Base-by-base conservation (phyloP, 2,329 filamentous ascomycete genomes). In the Xylaria sp. region DNA sequence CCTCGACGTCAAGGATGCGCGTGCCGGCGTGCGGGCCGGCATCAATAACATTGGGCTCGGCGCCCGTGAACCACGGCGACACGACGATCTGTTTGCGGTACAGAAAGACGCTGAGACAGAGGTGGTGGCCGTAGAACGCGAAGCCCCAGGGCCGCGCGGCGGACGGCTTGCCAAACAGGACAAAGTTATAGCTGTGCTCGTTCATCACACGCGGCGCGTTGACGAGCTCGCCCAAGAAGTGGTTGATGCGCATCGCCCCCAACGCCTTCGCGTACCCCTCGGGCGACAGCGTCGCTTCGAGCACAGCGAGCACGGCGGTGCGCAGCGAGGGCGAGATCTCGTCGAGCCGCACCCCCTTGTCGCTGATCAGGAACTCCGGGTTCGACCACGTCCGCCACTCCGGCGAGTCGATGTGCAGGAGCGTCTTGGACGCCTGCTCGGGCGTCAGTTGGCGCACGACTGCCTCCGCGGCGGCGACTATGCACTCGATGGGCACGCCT, bases 21-120 rank as follows among this genome's bases (percentile, higher is more conserved):
- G 87, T 90, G 6, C 90, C 90, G 1, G 77, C 76, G 72, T 86
- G 82, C 0, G 82, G 83, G 0, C 90, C 89, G 0, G 75, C 74
- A 66, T 93, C 90, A 67, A 93, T 90, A 35, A 87, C 70, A 68
- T 93, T 92, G 0, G 91, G 91, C 75, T 94, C 91, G 0, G 91
- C 91, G 56, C 91, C 91, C 0, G 89, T 92, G 75, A 94, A 94
- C 76, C 87, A 91, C 0, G 91, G 91, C 0, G 85, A 87, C 2
- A 92, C 80, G 44, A 92, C 78, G 51, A 92, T 87, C 72, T 92
- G 88, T 0, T 78, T 75, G 31, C 80, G 80, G 70, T 87, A 84
- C 57, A 93, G 80, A 71, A 93, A 90, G 21, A 90, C 81, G 68
- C 87, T 88, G 2, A 93, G 80, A 67, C 89, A 92, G 2, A 94